Percentiles rank a stretch among this genome's conserved stretches.
phyloP scores from a whole-genome alignment of 2,329 filamentous ascomycete genomes.

The Exophiala sp. region DNA sequence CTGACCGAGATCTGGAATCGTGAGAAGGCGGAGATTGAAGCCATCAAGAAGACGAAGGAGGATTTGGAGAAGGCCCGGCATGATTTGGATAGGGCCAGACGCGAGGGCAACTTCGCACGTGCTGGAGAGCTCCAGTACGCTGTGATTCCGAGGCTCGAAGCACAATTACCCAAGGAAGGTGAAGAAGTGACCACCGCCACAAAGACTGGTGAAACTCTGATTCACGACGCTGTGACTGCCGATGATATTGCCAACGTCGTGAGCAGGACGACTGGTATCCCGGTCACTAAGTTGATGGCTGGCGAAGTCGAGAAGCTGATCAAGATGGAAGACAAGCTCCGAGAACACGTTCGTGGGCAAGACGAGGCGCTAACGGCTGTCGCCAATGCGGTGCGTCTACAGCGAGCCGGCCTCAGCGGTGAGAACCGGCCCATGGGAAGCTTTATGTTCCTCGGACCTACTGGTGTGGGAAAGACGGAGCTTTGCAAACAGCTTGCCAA shows the following conservation, averaged over 20 bases:
- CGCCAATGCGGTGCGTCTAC: conserved; percentile 86
- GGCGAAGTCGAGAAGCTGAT: conserved; percentile 93
- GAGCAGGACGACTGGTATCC: conserved; percentile 84
- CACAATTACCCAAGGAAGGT: conserved; percentile 71
- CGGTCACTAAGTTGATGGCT: conserved; percentile 82
- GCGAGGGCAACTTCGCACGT: conserved; percentile 78
- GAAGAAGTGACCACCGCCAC: conserved; percentile 34
- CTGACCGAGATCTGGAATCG: conserved; percentile 84
- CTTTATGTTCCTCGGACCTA: conserved; percentile 97
- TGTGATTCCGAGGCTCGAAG: conserved; percentile 73
- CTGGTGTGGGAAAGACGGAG: conserved; percentile 94
- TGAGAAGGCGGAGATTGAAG: conserved; percentile 77
- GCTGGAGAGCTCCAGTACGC: conserved; percentile 90
- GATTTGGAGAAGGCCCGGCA: conserved; percentile 80
- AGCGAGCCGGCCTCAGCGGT: conserved; percentile 83
- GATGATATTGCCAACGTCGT: conserved; percentile 94
- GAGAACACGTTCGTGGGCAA: conserved; percentile 80
- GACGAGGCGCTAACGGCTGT: conserved; percentile 90
- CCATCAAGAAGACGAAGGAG: conserved; percentile 78
- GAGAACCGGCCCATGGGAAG: conserved; percentile 87
- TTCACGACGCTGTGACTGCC: conserved; percentile 90
- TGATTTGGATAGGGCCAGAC: conserved; percentile 80
- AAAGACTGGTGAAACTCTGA: conserved; percentile 52
- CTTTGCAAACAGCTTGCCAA: conserved; percentile 91
- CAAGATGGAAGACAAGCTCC: conserved; percentile 86